Percentiles rank a stretch among this genome's conserved stretches.
These are phyloP conservation scores for Myxozyma neglecta DNA, from an alignment of 805 yeast species.

Conservation along the genomic window DNA sequence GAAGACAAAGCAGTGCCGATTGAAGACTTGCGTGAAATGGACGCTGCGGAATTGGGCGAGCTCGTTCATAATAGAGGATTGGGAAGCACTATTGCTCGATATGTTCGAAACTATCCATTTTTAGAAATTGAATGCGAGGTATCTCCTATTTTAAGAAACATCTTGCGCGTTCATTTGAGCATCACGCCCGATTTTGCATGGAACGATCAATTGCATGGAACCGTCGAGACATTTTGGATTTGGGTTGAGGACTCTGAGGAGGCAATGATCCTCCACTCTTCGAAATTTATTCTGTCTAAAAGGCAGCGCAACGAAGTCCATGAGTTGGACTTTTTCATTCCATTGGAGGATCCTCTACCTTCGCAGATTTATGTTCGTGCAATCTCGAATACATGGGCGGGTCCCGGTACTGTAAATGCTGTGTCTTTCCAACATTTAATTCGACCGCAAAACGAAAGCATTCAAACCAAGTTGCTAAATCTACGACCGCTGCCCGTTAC, in stretches of 20 bases:
- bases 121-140: slow-evolving; percentile 75
- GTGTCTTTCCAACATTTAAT: slow-evolving; percentile 89
- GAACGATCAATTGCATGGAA: slow-evolving; percentile 81
- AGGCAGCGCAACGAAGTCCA: slow-evolving; percentile 57
- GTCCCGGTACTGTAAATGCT: slow-evolving; percentile 71
- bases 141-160: slow-evolving; percentile 84
- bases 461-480: slow-evolving; percentile 75
- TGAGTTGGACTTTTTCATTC: slow-evolving; percentile 89
- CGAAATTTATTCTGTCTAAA: slow-evolving; percentile 68
- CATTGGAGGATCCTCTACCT: slow-evolving; percentile 84
- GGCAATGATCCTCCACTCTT: slow-evolving; percentile 74
- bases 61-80: slow-evolving; percentile 76
- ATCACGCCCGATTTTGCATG: slow-evolving; percentile 79
- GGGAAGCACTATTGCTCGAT: slow-evolving; percentile 62
- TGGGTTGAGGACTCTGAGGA: slow-evolving; percentile 83
- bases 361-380: slow-evolving; percentile 80
- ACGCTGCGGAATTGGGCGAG: slow-evolving; percentile 78
- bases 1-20: slow-evolving; percentile 55
- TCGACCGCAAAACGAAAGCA: slow-evolving; percentile 81
- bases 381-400: slow-evolving; percentile 85
- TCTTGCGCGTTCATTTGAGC: slow-evolving; percentile 73
- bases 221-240: slow-evolving; percentile 86
- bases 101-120: slow-evolving; percentile 72
- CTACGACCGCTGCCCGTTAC: slow-evolving; percentile 82
- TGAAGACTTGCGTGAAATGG: slow-evolving; percentile 72